Conservation (phyloP, 164 flowering plant species). For the Piper betle region DNA sequence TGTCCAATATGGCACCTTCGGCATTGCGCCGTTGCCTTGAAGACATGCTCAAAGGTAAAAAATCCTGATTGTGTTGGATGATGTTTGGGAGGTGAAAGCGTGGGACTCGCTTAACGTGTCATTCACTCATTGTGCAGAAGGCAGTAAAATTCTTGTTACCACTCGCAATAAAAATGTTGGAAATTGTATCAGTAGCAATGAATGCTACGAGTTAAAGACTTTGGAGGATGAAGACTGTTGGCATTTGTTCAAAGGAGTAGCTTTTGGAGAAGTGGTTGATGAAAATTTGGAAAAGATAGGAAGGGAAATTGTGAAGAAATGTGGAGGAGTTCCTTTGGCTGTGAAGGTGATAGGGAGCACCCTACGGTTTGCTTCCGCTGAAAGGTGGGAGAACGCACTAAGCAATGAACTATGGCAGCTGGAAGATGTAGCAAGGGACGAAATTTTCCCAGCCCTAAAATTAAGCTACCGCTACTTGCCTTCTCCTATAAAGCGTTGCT, state of each 20-base stretch:
- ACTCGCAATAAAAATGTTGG: too few species aligned
- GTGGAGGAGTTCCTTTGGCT: constrained; percentile 9
- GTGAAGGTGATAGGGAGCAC: constrained; percentile 9
- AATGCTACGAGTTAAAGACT: neutral
- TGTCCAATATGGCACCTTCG: too few species aligned
- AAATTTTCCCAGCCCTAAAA: constrained; percentile 5
- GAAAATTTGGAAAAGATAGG: constrained; percentile 7
- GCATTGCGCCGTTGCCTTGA: too few species aligned
- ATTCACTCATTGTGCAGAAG: too few species aligned
- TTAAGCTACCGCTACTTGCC: constrained; percentile 9
- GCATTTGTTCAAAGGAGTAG: constrained; percentile 4
- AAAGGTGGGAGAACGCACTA: constrained; percentile 5
- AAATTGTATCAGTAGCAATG: too few species aligned
- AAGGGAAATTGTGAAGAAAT: constrained; percentile 12
- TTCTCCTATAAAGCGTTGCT: too few species aligned
- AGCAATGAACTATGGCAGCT: constrained; percentile 6
- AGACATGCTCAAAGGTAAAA: too few species aligned
- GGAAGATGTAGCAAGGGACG: neutral
- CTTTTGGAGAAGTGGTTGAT: neutral
- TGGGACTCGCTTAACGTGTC: too few species aligned
- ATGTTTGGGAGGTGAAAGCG: too few species aligned
- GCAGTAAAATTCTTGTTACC: too few species aligned
- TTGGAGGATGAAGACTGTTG: constrained; percentile 5
- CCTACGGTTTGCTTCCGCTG: neutral
- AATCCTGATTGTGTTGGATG: too few species aligned